Evolutionary conservation across 2,329 filamentous ascomycete genomes (phyloP).

Genomic region (Fusarium tjaetaba): DNA sequence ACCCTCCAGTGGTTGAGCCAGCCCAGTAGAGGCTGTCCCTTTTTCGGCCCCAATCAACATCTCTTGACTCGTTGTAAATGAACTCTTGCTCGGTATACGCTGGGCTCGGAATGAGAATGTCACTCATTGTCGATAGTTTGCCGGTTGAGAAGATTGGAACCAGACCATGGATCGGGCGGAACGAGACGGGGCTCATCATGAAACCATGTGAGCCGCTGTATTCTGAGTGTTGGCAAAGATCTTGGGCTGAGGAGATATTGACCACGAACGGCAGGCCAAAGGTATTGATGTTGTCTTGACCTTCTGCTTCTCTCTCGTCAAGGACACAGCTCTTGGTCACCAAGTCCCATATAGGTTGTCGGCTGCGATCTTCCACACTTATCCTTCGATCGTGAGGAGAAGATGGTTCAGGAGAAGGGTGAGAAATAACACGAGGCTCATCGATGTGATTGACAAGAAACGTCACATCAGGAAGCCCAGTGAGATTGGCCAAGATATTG

Average conservation of each 20-base stretch:
- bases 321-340: constrained; percentile 46
- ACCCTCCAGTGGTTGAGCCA: constrained; percentile 63
- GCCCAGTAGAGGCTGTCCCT: constrained; percentile 64
- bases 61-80: constrained; percentile 52
- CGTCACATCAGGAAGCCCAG: constrained; percentile 49
- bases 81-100: constrained; percentile 56
- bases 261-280: constrained; percentile 52
- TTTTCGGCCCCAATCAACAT: constrained; percentile 61
- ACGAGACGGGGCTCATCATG: constrained; percentile 54
- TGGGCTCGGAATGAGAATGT: constrained; percentile 62
- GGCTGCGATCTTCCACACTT: constrained; percentile 40
- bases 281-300: constrained; percentile 18
- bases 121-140: constrained; percentile 56
- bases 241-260: constrained; percentile 41
- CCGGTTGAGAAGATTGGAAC: constrained; percentile 60
- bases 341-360: constrained; percentile 43
- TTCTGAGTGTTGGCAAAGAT: constrained; percentile 58
- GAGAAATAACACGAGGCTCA: constrained; percentile 55
- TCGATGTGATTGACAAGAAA: constrained; percentile 60
- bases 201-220: constrained; percentile 58
- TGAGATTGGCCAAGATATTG: constrained; percentile 40
- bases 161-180: constrained; percentile 50
- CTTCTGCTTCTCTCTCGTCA: neutral
- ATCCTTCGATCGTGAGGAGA: neutral
- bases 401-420: neutral